Conservation (phyloP, 345 rosid genomes). For the Fremontodendron californicum region DNA sequence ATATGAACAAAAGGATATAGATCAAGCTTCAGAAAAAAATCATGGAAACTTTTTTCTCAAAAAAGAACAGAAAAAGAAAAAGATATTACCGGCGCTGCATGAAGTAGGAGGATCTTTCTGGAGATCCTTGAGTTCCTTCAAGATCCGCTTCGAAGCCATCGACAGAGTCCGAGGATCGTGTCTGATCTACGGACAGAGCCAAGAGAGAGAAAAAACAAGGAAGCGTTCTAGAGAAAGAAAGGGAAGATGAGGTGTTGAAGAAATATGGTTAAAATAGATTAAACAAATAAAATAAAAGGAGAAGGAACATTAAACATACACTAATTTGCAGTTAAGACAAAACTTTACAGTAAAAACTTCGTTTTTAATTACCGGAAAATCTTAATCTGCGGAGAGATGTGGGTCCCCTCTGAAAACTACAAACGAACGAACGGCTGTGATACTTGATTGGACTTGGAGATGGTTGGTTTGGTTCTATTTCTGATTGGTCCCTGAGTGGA, state of each 20-base stretch:
- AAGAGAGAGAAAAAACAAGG: not conserved
- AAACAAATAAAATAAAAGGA: not conserved
- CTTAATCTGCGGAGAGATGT: not conserved
- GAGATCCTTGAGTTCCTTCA: too few relatives aligned
- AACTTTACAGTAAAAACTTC: not conserved
- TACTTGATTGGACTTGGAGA: not conserved
- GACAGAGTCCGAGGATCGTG: not conserved
- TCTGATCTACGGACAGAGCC: not conserved
- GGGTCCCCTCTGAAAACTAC: not conserved
- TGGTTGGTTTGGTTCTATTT: not conserved
- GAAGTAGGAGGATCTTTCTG: slow-evolving; percentile 22
- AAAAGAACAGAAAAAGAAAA: not conserved
- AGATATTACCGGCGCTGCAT: slow-evolving; percentile 12
- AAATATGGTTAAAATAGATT: not conserved
- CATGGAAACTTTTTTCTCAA: not conserved
- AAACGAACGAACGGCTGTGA: not conserved
- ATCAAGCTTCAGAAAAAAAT: not conserved
- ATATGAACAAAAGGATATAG: not conserved
- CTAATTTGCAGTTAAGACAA: not conserved
- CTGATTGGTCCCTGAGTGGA: not conserved
- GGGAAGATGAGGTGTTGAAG: not conserved
- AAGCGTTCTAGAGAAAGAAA: not conserved
- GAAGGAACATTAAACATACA: too few relatives aligned
- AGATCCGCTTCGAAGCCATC: slow-evolving; percentile 18
- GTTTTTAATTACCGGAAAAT: not conserved